These are phyloP conservation scores for Paramarasmius palmivorus DNA, from an alignment of 1,284 basidiomycete species.

Conservation along the genomic window DNA sequence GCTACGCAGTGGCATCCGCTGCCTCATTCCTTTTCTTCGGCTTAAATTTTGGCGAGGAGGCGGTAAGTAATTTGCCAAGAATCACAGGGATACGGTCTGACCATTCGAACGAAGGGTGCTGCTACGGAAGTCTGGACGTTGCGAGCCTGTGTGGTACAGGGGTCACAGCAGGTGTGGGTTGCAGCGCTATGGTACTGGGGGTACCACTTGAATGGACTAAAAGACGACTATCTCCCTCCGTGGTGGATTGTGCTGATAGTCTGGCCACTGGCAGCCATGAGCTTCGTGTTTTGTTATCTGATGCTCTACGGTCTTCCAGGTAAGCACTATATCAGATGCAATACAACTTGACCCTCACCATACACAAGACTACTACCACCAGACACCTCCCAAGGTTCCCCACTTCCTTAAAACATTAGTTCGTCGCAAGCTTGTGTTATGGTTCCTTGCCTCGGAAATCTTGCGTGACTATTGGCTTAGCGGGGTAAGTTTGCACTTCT, in stretches of 20 bases:
- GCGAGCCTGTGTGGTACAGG: slow-evolving; percentile 88
- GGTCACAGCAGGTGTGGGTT: slow-evolving; percentile 92
- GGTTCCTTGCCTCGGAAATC: slow-evolving; percentile 90
- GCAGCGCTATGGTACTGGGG: slow-evolving; percentile 96
- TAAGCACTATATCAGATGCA: slow-evolving; percentile 31
- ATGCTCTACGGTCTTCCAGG: slow-evolving; percentile 86
- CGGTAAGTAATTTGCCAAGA: slow-evolving; percentile 47
- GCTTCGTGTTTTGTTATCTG: slow-evolving; percentile 76
- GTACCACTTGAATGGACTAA: slow-evolving; percentile 64
- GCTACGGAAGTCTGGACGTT: slow-evolving; percentile 91
- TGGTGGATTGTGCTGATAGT: slow-evolving; percentile 85
- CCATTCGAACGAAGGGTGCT: slow-evolving; percentile 58
- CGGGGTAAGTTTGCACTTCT: slow-evolving; percentile 54
- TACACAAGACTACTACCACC: slow-evolving; percentile 73
- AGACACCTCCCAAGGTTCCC: slow-evolving; percentile 91
- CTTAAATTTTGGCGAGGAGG: slow-evolving; percentile 95
- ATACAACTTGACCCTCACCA: not conserved
- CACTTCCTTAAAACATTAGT: slow-evolving; percentile 88
- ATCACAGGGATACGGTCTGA: slow-evolving; percentile 14
- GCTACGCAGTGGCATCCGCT: slow-evolving; percentile 85
- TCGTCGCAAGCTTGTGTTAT: slow-evolving; percentile 86
- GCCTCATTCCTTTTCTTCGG: slow-evolving; percentile 92
- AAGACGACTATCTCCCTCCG: slow-evolving; percentile 53
- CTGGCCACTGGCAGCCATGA: slow-evolving; percentile 80
- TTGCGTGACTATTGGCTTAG: slow-evolving; percentile 92